phyloP scores from a whole-genome alignment of 306 rosid genomes.

The Dryas drummondii region DNA sequence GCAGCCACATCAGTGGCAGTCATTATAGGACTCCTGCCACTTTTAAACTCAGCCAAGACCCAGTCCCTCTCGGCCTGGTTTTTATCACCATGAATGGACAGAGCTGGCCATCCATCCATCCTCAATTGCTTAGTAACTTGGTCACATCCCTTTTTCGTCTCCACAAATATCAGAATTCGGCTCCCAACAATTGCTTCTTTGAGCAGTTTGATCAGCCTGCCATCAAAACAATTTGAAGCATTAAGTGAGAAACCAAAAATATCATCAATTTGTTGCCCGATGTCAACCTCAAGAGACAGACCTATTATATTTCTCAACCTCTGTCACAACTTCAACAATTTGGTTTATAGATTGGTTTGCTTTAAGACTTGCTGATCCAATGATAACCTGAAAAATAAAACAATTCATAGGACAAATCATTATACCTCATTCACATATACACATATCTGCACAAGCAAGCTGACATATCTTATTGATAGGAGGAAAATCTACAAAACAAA shows the following conservation, averaged over 20 bases:
- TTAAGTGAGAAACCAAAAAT: constrained; percentile 24
- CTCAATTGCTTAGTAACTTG: constrained; percentile 88
- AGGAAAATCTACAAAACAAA: constrained; percentile 18
- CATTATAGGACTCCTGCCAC: constrained; percentile 97
- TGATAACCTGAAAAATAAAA: constrained; percentile 50
- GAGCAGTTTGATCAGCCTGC: constrained; percentile 80
- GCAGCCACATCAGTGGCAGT: constrained; percentile 99
- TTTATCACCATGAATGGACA: constrained; percentile 98
- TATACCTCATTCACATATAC: constrained; percentile 1
- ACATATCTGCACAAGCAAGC: constrained; percentile 16
- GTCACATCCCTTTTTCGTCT: constrained; percentile 94
- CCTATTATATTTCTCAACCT: constrained; percentile 85
- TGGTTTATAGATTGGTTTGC: constrained; percentile 92
- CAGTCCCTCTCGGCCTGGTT: constrained; percentile 95
- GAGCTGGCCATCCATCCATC: constrained; percentile 97
- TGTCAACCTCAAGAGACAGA: constrained; percentile 35
- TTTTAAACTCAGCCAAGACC: constrained; percentile 97
- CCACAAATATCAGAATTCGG: constrained; percentile 80
- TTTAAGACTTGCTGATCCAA: constrained; percentile 82
- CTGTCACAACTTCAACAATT: constrained; percentile 75
- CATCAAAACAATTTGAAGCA: constrained; percentile 21
- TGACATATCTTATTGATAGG: constrained; percentile 10
- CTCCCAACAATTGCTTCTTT: constrained; percentile 72
- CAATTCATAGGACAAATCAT: constrained; percentile 15
- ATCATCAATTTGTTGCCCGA: not conserved